Percentiles rank a stretch among this genome's conserved stretches.
These are phyloP conservation scores for Cryptosporidium ryanae DNA, from an alignment of 169 alveolate genomes.

Conservation along the genomic window DNA sequence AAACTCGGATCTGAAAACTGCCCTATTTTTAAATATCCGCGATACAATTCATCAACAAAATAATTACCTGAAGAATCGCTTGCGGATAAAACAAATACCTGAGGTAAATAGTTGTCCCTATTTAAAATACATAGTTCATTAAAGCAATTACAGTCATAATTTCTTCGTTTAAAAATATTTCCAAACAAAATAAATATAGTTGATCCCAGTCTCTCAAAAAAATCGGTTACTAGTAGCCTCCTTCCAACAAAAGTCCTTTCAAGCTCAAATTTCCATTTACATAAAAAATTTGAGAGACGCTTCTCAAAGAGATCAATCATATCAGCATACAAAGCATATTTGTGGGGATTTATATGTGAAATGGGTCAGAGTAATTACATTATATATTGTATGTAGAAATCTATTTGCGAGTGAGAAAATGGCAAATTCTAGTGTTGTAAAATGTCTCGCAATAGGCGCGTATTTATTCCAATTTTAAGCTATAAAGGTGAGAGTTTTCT, in stretches of 20 bases:
- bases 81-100: slow-evolving; percentile 5
- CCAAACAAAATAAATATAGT: neutral
- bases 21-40: slow-evolving; percentile 11
- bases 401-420: neutral
- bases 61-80: slow-evolving; percentile 17
- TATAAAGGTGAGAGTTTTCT: neutral
- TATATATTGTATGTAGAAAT: no score
- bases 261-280: slow-evolving; percentile 34
- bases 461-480: neutral
- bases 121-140: neutral
- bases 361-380: no score
- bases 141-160: neutral
- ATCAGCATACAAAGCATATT: no score
- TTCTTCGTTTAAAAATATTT: neutral
- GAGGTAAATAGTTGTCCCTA: neutral
- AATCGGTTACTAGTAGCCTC: slow-evolving; percentile 6
- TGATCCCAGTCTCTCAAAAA: slow-evolving; percentile 37
- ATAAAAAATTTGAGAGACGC: slow-evolving; percentile 18
- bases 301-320: neutral
- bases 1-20: neutral
- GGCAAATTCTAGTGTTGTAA: neutral
- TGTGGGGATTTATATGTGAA: no score
- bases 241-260: slow-evolving; percentile 28
- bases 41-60: slow-evolving; percentile 8
- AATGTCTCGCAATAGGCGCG: neutral